Conservation (phyloP, 768 basidiomycete genomes). For the Trametes sanguinea region DNA sequence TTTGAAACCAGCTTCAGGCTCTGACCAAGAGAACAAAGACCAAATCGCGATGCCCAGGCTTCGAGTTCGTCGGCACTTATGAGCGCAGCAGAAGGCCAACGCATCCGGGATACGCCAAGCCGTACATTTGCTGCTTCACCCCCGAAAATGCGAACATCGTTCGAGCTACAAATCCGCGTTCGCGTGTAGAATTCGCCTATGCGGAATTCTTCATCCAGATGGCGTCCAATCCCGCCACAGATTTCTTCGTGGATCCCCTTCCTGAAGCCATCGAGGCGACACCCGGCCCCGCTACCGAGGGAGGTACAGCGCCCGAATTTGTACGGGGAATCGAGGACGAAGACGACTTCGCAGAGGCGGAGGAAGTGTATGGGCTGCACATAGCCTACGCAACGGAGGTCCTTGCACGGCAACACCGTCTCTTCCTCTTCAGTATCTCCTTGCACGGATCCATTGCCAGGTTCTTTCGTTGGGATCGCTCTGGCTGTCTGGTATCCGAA, state of each 20-base stretch:
- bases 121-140: constrained; percentile 14
- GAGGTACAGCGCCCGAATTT: neutral
- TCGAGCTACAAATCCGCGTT: neutral
- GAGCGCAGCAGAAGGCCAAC: neutral
- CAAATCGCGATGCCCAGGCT: constrained; percentile 9
- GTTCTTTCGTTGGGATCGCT: constrained; percentile 36
- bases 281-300: too few relatives aligned
- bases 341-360: neutral
- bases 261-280: too few relatives aligned
- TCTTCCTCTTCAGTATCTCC: constrained; percentile 32
- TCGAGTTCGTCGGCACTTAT: neutral
- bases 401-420: constrained; percentile 33
- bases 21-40: neutral
- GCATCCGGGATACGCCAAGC: neutral
- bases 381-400: neutral
- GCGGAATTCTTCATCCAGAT: constrained; percentile 19
- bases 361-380: neutral
- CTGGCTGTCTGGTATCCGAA: constrained; percentile 34
- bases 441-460: constrained; percentile 32
- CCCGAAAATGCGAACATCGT: neutral
- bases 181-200: constrained; percentile 2
- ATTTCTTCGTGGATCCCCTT: constrained; percentile 16
- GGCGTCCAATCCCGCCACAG: neutral
- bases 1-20: neutral
- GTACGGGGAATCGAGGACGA: neutral